Evolutionary conservation across 345 rosid genomes (phyloP).

Genomic region (Arabis hirsuta): DNA sequence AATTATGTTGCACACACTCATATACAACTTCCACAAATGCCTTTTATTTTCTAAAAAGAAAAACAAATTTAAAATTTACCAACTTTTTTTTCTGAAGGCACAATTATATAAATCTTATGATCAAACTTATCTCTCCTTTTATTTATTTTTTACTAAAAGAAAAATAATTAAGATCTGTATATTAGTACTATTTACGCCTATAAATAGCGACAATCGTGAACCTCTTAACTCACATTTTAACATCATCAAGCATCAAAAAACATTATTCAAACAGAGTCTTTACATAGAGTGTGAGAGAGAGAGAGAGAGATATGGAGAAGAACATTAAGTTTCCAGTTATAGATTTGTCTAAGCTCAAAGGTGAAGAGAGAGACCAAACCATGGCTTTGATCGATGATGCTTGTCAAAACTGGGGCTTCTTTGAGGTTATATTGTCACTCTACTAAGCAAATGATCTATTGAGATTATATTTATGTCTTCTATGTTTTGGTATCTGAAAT

Average conservation of each 20-base stretch:
- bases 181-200: slow-evolving; percentile 50
- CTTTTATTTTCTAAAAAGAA: slow-evolving; percentile 31
- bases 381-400: slow-evolving; percentile 72
- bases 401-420: slow-evolving; percentile 87
- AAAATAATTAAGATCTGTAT: slow-evolving; percentile 8
- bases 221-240: slow-evolving; percentile 28
- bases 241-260: slow-evolving; percentile 22
- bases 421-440: slow-evolving; percentile 58
- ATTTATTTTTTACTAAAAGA: background rate
- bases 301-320: slow-evolving; percentile 50
- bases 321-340: slow-evolving; percentile 57
- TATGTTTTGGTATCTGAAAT: too few relatives aligned
- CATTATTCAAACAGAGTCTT: slow-evolving; percentile 16
- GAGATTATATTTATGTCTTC: too few relatives aligned
- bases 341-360: slow-evolving; percentile 64
- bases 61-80: background rate
- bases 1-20: slow-evolving; percentile 36
- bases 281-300: too few relatives aligned
- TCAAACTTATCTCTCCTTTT: background rate
- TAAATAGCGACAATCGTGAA: slow-evolving; percentile 52
- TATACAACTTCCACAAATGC: slow-evolving; percentile 33
- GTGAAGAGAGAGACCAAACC: slow-evolving; percentile 59
- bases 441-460: background rate
- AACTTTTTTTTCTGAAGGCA: slow-evolving; percentile 24
- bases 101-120: slow-evolving; percentile 27